phyloP scores from a whole-genome alignment of 768 basidiomycete genomes.

The Phanerochaete carnosa region DNA sequence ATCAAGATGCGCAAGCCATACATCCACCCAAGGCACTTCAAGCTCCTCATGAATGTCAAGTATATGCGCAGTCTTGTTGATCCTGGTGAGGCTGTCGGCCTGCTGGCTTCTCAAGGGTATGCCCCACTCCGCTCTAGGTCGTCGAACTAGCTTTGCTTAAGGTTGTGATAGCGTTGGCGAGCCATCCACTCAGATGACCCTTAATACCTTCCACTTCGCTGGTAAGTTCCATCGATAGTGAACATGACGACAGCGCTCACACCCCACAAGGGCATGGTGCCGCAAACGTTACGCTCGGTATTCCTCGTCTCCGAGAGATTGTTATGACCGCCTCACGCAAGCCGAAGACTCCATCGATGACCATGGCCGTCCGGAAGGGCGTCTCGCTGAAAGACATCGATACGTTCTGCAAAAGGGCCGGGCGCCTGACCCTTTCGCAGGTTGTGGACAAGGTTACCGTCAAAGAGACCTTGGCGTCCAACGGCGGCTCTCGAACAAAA shows the following conservation, averaged over 20 bases:
- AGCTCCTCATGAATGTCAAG: slow-evolving; percentile 82
- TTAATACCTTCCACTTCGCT: slow-evolving; percentile 99
- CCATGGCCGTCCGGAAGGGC: slow-evolving; percentile 62
- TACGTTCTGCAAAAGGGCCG: slow-evolving; percentile 86
- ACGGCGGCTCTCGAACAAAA: slow-evolving; percentile 68
- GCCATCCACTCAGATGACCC: slow-evolving; percentile 99
- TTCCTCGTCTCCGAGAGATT: slow-evolving; percentile 96
- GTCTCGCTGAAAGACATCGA: slow-evolving; percentile 55
- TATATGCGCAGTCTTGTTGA: slow-evolving; percentile 94
- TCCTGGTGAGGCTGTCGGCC: slow-evolving; percentile 97
- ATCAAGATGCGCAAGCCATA: slow-evolving; percentile 45
- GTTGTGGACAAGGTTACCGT: slow-evolving; percentile 81
- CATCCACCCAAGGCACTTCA: slow-evolving; percentile 60
- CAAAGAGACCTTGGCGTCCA: slow-evolving; percentile 68
- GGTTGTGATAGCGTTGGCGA: slow-evolving; percentile 75
- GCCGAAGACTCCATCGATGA: slow-evolving; percentile 98
- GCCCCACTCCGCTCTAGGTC: slow-evolving; percentile 20
- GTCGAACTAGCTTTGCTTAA: not conserved
- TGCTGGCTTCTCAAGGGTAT: slow-evolving; percentile 96
- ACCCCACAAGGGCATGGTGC: slow-evolving; percentile 81
- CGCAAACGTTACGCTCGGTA: slow-evolving; percentile 98
- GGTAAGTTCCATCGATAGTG: slow-evolving; percentile 43
- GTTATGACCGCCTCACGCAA: slow-evolving; percentile 97
- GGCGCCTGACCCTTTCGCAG: slow-evolving; percentile 82
- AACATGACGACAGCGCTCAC: not conserved